Conservation (phyloP, 768 basidiomycete genomes). For the Tricholomella constricta region DNA sequence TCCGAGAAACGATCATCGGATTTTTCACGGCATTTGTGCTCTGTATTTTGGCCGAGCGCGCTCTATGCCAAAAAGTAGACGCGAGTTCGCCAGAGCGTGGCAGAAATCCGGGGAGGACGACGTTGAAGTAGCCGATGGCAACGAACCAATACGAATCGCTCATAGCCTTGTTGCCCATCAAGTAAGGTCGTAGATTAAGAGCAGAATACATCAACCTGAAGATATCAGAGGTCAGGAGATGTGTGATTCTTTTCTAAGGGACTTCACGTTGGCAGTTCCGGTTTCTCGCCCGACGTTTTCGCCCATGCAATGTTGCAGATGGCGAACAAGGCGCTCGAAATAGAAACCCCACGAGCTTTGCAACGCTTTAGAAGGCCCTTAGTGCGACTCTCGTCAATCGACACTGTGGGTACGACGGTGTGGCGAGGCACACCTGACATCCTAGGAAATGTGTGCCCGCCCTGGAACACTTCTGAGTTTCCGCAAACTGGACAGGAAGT, state of each 20-base stretch:
- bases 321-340: slow-evolving; percentile 75
- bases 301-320: slow-evolving; percentile 78
- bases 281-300: slow-evolving; percentile 42
- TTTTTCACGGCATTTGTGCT: slow-evolving; percentile 66
- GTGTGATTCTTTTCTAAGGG: background rate
- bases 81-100: slow-evolving; percentile 44
- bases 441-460: slow-evolving; percentile 74
- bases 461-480: slow-evolving; percentile 36
- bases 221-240: background rate
- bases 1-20: slow-evolving; percentile 61
- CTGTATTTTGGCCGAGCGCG: slow-evolving; percentile 66
- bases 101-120: slow-evolving; percentile 75
- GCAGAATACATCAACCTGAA: slow-evolving; percentile 84
- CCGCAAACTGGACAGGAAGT: slow-evolving; percentile 1
- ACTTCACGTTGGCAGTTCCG: slow-evolving; percentile 55
- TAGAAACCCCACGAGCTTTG: slow-evolving; percentile 71
- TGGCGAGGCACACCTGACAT: slow-evolving; percentile 43
- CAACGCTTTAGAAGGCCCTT: slow-evolving; percentile 67
- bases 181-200: slow-evolving; percentile 71
- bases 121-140: slow-evolving; percentile 81
- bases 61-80: slow-evolving; percentile 73
- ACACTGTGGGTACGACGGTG: slow-evolving; percentile 72
- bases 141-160: slow-evolving; percentile 79
- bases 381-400: slow-evolving; percentile 57
- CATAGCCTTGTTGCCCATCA: slow-evolving; percentile 41